Evolutionary conservation across 495 filamentous ascomycete species (phyloP), one percentile per base, ranked within the genome.

Genomic region (Penicillium verhagenii): DNA sequence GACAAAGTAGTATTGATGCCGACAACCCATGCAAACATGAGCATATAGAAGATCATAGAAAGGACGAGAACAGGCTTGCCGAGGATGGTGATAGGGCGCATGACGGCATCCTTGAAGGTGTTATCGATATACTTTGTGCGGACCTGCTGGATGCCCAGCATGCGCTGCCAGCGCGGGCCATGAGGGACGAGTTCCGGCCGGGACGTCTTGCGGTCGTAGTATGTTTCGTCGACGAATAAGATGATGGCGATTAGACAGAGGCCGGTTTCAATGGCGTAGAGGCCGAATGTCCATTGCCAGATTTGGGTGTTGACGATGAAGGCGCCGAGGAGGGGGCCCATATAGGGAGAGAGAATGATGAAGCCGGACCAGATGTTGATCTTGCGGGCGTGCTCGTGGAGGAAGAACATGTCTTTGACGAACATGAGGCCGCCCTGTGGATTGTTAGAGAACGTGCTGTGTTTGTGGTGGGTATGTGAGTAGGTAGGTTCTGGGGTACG

Each of bases 391-490:
- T 82, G 81, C 54, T 86, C 82, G 54, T 86, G 83, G 65, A 86
- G 79, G 73, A 82, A 87, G 69, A 85, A 87, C 46, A 85, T 73
- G 67, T 86, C 84, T 58, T 86, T 82, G 59, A 86, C 79, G 61
- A 79, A 84, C 72, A 85, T 84, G 18, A 87, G 69, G 2, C 81
- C 83, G 25, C 80, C 81, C 59, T 74, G 14, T 5, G 20, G 29
- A 7, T 33, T 5, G 4, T 44, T 21, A 31, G 31, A 4, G 11
- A 2, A 6, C 4, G 11, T 4, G 14, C n/a, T 6, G 14, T 35
- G 29, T 35, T 13, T 11, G 31, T 11, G 13, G 6, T 35, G 44
- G 31, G 8, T 40, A 54, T 44, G 14, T n/a, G n/a, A n/a, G n/a
- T n/a, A n/a, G n/a, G n/a, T n/a, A n/a, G n/a, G n/a, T n/a, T n/a